Evolutionary conservation across 441 rosid genomes (phyloP), one percentile per base, ranked within the genome.

Genomic region (Isatis lusitanica): DNA sequence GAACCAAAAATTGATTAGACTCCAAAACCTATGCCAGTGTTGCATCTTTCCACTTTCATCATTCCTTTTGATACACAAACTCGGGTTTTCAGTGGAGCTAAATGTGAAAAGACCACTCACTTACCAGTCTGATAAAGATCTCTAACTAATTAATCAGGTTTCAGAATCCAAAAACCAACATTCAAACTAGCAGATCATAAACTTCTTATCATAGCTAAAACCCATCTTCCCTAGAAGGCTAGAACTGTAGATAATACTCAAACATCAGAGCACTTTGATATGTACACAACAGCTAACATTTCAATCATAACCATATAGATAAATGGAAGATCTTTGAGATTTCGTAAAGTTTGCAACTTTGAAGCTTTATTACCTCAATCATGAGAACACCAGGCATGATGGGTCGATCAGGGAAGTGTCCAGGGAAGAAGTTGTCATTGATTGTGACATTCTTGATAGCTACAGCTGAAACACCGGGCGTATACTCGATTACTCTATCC

Each of bases 311-410:
- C n/a, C 63, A 59, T 9, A 43, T 2, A 9, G 13, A 31, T 39
- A 63, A 44, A 3, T 4, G 16, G 18, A 28, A 55, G 17, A 48
- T 10, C 18, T 18, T 12, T 2, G 65, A 52, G 63, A n/a, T 39
- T 17, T 24, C 6, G 0, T 0, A 57, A 62, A 28, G 18, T 7
- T 48, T 15, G 33, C 9, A 26, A 39, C 3, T 40, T 39, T 28
- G 1, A 68, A 30, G 26, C 3, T 24, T 31, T 1, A 42, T 78
- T 78, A 90, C 97, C 96, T 93, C 98, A 77, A 91, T 83, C 91
- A 91, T 93, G 70, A 93, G 97, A 77, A 91, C 97, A 72, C 96
- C 97, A 76, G 97, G 97, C 98, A 93, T 88, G 33, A 88, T 93
- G 17, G 98, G 96, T 75, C 96, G 86, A 56, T 87, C 92, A 28